Evolutionary conservation across 257 asterid species (phyloP).

Genomic region (Solanum sparsipilum): DNA sequence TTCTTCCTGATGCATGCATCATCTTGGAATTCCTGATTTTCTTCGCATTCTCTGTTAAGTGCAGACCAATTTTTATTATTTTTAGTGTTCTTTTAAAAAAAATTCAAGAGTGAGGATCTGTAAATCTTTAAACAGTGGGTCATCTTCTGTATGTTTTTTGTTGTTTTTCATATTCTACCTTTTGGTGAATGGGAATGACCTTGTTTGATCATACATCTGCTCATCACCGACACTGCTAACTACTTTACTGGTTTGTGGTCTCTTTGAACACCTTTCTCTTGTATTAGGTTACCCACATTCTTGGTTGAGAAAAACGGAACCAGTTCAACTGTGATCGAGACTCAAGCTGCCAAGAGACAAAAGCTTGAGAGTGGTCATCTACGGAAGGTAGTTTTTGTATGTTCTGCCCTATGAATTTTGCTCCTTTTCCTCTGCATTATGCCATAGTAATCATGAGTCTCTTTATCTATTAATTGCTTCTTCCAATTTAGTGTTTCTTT

Average conservation of each 20-base stretch:
- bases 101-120: not conserved
- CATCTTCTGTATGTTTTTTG: not conserved
- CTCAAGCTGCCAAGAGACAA: slow-evolving; percentile 94
- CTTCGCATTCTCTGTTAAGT: not conserved
- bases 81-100: not conserved
- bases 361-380: slow-evolving; percentile 91
- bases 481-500: not conserved
- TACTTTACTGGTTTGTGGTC: not conserved
- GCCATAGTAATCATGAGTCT: not conserved
- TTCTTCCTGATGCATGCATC: not conserved
- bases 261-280: not conserved
- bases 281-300: slow-evolving; percentile 39
- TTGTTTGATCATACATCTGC: not conserved
- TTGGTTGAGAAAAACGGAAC: slow-evolving; percentile 34
- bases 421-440: not conserved
- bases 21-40: not conserved
- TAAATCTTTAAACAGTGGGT: not conserved
- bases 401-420: not conserved
- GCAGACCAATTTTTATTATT: not conserved
- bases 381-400: slow-evolving; percentile 39
- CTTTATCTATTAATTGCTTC: not conserved
- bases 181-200: not conserved
- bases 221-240: not conserved
- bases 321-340: slow-evolving; percentile 42
- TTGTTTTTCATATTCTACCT: not conserved